Base-by-base conservation (phyloP, 495 filamentous ascomycete genomes). In the Penicillium soppii region DNA sequence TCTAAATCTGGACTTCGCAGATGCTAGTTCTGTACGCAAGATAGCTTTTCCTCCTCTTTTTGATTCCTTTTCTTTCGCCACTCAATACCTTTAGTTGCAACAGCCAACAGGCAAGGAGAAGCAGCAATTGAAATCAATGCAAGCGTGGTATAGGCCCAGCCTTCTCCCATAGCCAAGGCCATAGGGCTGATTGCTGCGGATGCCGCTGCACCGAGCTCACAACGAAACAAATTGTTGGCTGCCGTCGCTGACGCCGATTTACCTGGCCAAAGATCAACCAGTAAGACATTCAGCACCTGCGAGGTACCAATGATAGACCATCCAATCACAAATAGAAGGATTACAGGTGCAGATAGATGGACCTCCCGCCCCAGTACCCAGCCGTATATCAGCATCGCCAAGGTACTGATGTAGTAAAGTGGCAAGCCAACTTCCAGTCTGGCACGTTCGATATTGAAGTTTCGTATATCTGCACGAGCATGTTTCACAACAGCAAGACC, bases 151-250 rank as follows among this genome's bases (percentile, higher is more conserved):
- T 81, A 88, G 7, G 77, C 76, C 82, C 82, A 86, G 0, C 85
- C 86, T 13, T 68, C 52, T 0, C 86, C 86, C 63, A 88, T 79
- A 0, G 61, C 73, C 19, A 76, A 53, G 13, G 77, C 75, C 81
- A 89, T 83, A 1, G 81, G 80, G 25, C 75, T 69, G 36, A 88
- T 82, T 0, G 53, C 60, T 17, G 62, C 62, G 19, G 79, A 80
- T 1, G 77, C 76, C 0, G 63, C 84, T 2, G 85, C 86, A 9
- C 85, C 85, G 6, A 89, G 63, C 37, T 84, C 53, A 56, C 84
- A 88, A 8, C 85, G 62, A 5, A 82, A 75, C 5, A 90, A 60
- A 56, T 90, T 89, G 48, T 82, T 84, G 1, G 83, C 83, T 2
- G 86, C 86, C 1, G 83, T 82, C 0, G 83, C 84, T 0, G 83